A percentile compares a stretch with the other conserved stretches of the same genome.
phyloP scores from a whole-genome alignment of 305 asterid genomes.

The Fraxinus platypoda region DNA sequence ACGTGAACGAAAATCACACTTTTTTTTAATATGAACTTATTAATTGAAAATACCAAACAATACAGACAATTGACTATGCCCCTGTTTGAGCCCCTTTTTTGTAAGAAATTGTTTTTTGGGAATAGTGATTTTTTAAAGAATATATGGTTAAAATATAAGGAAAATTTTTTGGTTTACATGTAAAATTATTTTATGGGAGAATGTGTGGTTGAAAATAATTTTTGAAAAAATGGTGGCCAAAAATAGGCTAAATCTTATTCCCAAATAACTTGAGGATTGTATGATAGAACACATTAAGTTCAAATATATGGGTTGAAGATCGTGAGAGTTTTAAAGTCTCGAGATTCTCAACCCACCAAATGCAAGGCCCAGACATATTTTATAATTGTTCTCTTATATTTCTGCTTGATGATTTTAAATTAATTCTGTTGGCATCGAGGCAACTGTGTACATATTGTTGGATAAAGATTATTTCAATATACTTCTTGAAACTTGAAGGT shows the following conservation, averaged over 20 bases:
- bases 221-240: not conserved
- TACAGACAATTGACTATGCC: not conserved
- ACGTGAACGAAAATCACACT: not conserved
- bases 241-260: not conserved
- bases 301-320: not conserved
- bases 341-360: not conserved
- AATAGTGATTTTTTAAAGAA: not conserved
- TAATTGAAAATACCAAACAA: not conserved
- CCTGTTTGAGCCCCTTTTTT: not conserved
- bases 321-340: not conserved
- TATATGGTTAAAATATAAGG: not conserved
- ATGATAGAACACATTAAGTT: not conserved
- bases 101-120: not conserved
- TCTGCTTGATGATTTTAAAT: not conserved
- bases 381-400: not conserved
- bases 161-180: not conserved
- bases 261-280: not conserved
- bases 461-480: not conserved
- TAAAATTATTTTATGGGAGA: not conserved
- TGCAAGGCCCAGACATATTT: not conserved
- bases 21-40: not conserved
- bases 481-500: not conserved
- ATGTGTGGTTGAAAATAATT: not conserved
- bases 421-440: not conserved
- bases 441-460: not conserved